Base-by-base conservation (phyloP, 139 green algal species). In the Chlamydomonas applanata region DNA sequence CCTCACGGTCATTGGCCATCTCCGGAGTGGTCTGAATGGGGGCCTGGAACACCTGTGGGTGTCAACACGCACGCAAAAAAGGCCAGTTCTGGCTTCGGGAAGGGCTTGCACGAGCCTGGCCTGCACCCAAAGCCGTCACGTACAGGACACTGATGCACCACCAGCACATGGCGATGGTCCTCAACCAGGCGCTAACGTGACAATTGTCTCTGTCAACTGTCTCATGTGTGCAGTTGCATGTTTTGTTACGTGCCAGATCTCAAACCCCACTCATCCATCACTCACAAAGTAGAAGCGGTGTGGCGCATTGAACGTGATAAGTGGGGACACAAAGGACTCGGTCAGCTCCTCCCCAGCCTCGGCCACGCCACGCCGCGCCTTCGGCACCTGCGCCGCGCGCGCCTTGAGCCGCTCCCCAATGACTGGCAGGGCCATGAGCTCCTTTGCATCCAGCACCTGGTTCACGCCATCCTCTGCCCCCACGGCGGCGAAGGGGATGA, bases 401-500 rank as follows among this genome's bases (percentile, higher is more conserved):
- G 57, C 4, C 30, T 70, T 67, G 27, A 96, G 57, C 29, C 20
- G 62, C 16, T 89, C 71, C n/a, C 90, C 87, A 27, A 94, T 19
- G 1, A 93, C 44, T 7, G 89, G 89, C 40, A 89, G 69, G 14
- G 61, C 40, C 56, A 87, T 44, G 44, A 96, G 57, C 74, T 96
- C 86, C 0, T 81, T 34, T 1, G 44, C 60, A 46, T 83, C 71
- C 27, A 79, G 36, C 49, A 83, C 63, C 68, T 78, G 54, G 20
- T 77, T 82, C 52, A 84, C 22, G 22, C 69, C 64, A 32, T 87
- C 82, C 27, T 87, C 82, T 17, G 78, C 71, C 45, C 72, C 74
- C 5, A 99, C 82, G 1, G 88, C 89, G 0, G 86, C 89, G 81
- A 99, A 97, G 20, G 96, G 94, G 9, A 99, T 84, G 54, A 99